Percentiles rank a stretch among this genome's conserved stretches.
These are phyloP conservation scores for Scytalidium lignicola DNA, from an alignment of 2,329 filamentous ascomycete species.

Conservation along the genomic window DNA sequence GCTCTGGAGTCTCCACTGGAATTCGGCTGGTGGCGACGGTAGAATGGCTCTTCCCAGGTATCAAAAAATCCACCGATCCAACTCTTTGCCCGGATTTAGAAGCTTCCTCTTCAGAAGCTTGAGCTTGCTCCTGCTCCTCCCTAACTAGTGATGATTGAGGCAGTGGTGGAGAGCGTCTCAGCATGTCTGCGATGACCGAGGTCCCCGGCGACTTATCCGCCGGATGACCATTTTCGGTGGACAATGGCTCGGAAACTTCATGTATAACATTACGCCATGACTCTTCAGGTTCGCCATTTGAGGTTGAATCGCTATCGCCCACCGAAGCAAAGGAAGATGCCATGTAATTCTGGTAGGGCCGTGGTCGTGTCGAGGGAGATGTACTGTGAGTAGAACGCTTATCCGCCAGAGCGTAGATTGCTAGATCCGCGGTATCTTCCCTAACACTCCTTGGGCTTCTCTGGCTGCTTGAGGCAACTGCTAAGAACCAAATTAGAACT, in stretches of 20 bases:
- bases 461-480: conserved; percentile 54
- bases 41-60: conserved; percentile 11
- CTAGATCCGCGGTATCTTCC: conserved; percentile 82
- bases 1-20: conserved; percentile 19
- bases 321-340: conserved; percentile 21
- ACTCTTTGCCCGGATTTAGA: not conserved
- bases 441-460: conserved; percentile 69
- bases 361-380: conserved; percentile 18
- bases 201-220: conserved; percentile 28
- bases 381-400: conserved; percentile 32
- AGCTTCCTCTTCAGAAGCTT: not conserved
- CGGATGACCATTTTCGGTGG: conserved; percentile 36
- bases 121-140: no score
- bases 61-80: not conserved
- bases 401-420: conserved; percentile 72
- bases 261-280: conserved; percentile 46
- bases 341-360: conserved; percentile 16
- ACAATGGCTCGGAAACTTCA: conserved; percentile 56
- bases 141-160: conserved; percentile 4
- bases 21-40: conserved; percentile 18
- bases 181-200: conserved; percentile 46
- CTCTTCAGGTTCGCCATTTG: conserved; percentile 16
- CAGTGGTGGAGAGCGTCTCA: conserved; percentile 33
- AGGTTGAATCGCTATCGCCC: conserved; percentile 16
- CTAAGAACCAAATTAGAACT: conserved; percentile 8